Conservation (phyloP, 768 basidiomycete species). For the Lentinula edodes region DNA sequence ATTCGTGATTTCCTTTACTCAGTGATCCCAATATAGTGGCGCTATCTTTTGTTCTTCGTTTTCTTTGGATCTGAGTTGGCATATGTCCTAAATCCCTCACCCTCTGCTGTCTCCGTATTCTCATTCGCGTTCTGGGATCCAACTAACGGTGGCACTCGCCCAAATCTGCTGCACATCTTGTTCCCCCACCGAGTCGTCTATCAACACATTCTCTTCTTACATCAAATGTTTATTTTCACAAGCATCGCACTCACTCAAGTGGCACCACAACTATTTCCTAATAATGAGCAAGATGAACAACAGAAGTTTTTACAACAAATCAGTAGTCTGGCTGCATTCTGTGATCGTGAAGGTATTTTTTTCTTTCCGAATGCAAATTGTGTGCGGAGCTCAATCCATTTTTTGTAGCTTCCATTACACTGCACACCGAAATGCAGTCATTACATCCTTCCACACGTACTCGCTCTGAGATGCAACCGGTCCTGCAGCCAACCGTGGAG, state of each 20-base stretch:
- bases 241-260: slow-evolving; percentile 70
- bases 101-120: slow-evolving; percentile 20
- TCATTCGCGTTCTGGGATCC: slow-evolving; percentile 11
- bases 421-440: slow-evolving; percentile 51
- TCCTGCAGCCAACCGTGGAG: slow-evolving; percentile 22
- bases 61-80: slow-evolving; percentile 59
- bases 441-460: slow-evolving; percentile 33
- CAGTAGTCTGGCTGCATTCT: slow-evolving; percentile 31
- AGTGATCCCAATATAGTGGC: slow-evolving; percentile 51
- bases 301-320: slow-evolving; percentile 41
- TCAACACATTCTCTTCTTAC: slow-evolving; percentile 75
- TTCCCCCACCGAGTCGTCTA: slow-evolving; percentile 67
- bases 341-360: slow-evolving; percentile 52
- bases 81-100: slow-evolving; percentile 58
- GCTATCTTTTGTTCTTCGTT: slow-evolving; percentile 65
- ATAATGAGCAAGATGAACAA: slow-evolving; percentile 25
- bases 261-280: slow-evolving; percentile 59
- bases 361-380: background rate
- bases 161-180: slow-evolving; percentile 28
- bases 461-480: slow-evolving; percentile 32
- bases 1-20: background rate
- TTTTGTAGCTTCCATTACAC: slow-evolving; percentile 39
- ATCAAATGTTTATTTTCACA: slow-evolving; percentile 70
- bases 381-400: background rate
- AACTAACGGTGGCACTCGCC: slow-evolving; percentile 13